Percentiles rank a stretch among this genome's conserved stretches.
Evolutionary conservation across 2,329 filamentous ascomycete genomes (phyloP).

Genomic region (Botrytis fragariae): DNA sequence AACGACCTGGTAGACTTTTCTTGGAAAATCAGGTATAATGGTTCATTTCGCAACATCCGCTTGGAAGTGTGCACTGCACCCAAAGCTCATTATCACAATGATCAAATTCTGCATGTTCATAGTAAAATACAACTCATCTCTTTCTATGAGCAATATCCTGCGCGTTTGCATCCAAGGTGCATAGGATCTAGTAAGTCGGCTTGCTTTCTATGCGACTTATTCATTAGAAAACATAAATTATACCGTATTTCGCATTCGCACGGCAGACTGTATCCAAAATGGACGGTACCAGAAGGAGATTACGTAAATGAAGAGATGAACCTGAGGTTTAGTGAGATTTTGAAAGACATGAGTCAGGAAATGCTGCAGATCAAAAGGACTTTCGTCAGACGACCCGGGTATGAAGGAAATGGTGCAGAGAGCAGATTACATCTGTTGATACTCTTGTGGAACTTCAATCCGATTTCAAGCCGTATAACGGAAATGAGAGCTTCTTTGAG

Average conservation of each 20-base stretch:
- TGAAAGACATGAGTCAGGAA: background rate
- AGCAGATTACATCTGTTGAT: background rate
- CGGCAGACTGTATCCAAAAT: conserved; percentile 18
- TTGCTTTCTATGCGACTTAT: conserved; percentile 26
- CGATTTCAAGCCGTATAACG: background rate
- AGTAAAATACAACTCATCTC: conserved; percentile 48
- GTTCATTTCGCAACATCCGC: background rate
- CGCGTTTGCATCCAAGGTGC: conserved; percentile 4
- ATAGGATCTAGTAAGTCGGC: conserved; percentile 28
- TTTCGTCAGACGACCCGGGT: background rate
- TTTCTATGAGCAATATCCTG: conserved; percentile 19
- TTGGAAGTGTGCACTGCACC: background rate
- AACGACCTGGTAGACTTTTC: background rate
- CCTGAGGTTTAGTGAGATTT: background rate
- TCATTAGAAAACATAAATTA: conserved; percentile 23
- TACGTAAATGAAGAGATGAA: conserved; percentile 14
- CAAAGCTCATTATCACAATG: background rate
- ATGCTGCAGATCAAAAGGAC: background rate
- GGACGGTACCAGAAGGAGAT: conserved; percentile 20
- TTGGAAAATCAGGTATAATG: background rate
- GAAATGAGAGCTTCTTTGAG: background rate
- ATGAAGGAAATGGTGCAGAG: background rate
- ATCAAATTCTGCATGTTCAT: conserved; percentile 40
- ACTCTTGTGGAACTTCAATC: background rate
- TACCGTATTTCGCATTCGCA: conserved; percentile 24